A percentile compares a stretch with the other conserved stretches of the same genome.
Conservation (phyloP, 2,329 filamentous ascomycete species). For the Xylariales sp. region DNA sequence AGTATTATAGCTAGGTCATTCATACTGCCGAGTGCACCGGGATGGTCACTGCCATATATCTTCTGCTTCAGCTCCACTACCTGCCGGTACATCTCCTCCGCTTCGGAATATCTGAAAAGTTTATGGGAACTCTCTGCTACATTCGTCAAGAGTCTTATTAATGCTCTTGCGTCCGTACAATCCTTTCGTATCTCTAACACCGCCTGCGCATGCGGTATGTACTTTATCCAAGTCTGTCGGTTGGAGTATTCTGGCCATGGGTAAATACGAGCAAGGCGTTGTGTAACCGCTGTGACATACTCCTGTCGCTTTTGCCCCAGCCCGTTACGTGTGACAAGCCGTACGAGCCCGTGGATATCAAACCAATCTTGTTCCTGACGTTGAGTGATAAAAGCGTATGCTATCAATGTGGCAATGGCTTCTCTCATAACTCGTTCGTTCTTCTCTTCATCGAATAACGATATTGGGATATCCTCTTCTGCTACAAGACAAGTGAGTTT, state of each 20-base stretch:
- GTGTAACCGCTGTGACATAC: slow-evolving; percentile 2
- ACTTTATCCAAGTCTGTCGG: slow-evolving; percentile 3
- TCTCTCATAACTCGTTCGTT: neutral
- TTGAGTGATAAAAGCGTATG: slow-evolving; percentile 23
- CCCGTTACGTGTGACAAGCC: slow-evolving; percentile 10
- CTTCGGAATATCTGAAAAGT: neutral
- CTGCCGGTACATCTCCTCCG: slow-evolving; percentile 1
- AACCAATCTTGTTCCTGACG: slow-evolving; percentile 11
- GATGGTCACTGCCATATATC: neutral
- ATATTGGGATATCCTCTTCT: slow-evolving; percentile 12
- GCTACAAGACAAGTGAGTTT: slow-evolving; percentile 19
- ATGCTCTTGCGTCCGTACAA: too few relatives aligned
- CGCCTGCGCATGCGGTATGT: slow-evolving; percentile 8
- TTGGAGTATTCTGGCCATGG: neutral
- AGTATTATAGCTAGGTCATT: neutral
- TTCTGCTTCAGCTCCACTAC: neutral
- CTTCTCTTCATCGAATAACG: neutral
- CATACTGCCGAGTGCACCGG: neutral
- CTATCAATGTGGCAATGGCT: slow-evolving; percentile 8
- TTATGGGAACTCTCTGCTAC: too few relatives aligned
- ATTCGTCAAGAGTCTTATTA: too few relatives aligned
- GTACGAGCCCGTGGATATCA: slow-evolving; percentile 19
- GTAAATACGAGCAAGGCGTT: slow-evolving; percentile 1
- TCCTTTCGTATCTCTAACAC: too few relatives aligned
- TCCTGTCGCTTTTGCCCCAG: slow-evolving; percentile 3